phyloP scores from a whole-genome alignment of 2,329 filamentous ascomycete genomes.

The Esteya vermicola region DNA sequence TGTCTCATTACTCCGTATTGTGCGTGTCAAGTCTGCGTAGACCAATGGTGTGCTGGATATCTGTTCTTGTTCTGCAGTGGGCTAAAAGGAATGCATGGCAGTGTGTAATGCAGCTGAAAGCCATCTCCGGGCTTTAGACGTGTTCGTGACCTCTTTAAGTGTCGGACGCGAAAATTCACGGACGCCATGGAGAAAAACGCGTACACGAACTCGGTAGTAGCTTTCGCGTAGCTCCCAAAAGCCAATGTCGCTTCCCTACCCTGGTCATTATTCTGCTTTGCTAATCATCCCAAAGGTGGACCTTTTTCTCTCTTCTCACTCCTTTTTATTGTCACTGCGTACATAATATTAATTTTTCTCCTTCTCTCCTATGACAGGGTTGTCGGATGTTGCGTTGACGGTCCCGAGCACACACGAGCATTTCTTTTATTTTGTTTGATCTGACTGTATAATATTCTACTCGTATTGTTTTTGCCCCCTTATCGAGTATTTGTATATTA shows the following conservation, averaged over 20 bases:
- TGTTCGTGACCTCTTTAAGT: not conserved
- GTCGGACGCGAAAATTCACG: slow-evolving; percentile 4
- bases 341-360: too few species aligned
- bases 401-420: too few species aligned
- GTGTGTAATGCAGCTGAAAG: not conserved
- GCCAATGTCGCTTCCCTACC: not conserved
- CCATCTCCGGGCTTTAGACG: not conserved
- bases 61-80: too few species aligned
- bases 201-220: not conserved
- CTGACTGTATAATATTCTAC: too few species aligned
- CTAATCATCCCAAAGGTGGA: too few species aligned
- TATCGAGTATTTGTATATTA: too few species aligned
- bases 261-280: not conserved
- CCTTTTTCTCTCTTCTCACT: not conserved
- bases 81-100: not conserved
- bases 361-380: not conserved
- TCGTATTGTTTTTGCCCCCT: too few species aligned
- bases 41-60: too few species aligned
- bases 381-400: not conserved
- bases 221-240: not conserved
- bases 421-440: too few species aligned
- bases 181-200: not conserved
- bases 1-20: too few species aligned
- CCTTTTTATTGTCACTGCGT: not conserved
- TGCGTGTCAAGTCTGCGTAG: too few species aligned